A percentile compares a stretch with the other conserved stretches of the same genome.
phyloP scores from a whole-genome alignment of 2,329 filamentous ascomycete species.

The Penicillium sp. region DNA sequence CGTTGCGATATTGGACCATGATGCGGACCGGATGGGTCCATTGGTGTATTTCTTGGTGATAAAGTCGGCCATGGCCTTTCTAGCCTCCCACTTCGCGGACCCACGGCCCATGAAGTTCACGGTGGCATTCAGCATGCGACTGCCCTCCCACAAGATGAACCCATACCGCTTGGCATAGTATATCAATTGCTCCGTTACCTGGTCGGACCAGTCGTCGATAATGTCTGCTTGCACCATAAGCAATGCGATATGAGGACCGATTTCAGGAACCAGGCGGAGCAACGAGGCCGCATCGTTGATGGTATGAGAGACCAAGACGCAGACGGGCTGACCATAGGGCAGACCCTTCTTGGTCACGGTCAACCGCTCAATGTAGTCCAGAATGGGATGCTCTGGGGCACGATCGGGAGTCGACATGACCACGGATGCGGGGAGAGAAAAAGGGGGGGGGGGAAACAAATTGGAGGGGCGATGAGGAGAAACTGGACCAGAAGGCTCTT shows the following conservation, averaged over 20 bases:
- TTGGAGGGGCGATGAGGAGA: slow-evolving; percentile 3
- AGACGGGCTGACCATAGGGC: slow-evolving; percentile 36
- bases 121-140: slow-evolving; percentile 35
- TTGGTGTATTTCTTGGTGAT: slow-evolving; percentile 38
- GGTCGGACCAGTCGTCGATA: slow-evolving; percentile 55
- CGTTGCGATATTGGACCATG: slow-evolving; percentile 38
- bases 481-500: neutral
- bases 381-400: slow-evolving; percentile 30
- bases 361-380: slow-evolving; percentile 35
- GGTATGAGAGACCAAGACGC: slow-evolving; percentile 51
- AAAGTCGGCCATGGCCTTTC: slow-evolving; percentile 31
- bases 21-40: slow-evolving; percentile 34
- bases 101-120: slow-evolving; percentile 30
- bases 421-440: slow-evolving; percentile 2
- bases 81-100: slow-evolving; percentile 26
- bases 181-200: slow-evolving; percentile 44
- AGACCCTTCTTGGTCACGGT: slow-evolving; percentile 31
- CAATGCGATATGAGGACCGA: slow-evolving; percentile 56
- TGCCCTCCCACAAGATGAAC: slow-evolving; percentile 41
- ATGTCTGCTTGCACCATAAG: slow-evolving; percentile 59
- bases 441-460: neutral
- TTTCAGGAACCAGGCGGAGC: slow-evolving; percentile 51
- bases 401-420: slow-evolving; percentile 19
- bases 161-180: slow-evolving; percentile 33
- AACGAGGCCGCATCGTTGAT: slow-evolving; percentile 53